These are phyloP conservation scores for Kondoa malvinella DNA, from an alignment of 768 basidiomycete species.

Conservation along the genomic window DNA sequence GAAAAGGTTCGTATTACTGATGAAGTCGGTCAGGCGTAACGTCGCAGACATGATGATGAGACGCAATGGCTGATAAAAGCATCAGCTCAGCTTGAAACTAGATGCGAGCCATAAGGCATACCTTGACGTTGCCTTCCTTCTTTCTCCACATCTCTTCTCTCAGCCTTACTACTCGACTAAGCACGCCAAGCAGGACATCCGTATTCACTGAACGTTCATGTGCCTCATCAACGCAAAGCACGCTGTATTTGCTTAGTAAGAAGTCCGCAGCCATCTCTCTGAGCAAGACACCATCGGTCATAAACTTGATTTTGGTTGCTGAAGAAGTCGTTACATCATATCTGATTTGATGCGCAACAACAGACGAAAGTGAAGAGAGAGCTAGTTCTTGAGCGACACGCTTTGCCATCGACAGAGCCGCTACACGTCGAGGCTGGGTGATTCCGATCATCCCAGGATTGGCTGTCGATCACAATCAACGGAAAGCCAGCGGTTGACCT, in stretches of 20 bases:
- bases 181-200: constrained; percentile 85
- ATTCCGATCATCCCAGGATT: constrained; percentile 97
- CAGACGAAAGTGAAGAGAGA: constrained; percentile 45
- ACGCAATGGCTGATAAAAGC: constrained; percentile 51
- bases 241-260: constrained; percentile 78
- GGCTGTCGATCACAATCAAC: no score
- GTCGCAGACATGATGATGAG: constrained; percentile 98
- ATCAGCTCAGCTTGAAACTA: not conserved
- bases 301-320: constrained; percentile 88
- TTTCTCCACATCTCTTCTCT: constrained; percentile 74
- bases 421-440: constrained; percentile 92
- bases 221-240: constrained; percentile 92
- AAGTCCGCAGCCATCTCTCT: constrained; percentile 86
- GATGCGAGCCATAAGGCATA: constrained; percentile 9
- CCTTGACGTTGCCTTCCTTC: constrained; percentile 51
- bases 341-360: constrained; percentile 90
- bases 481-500: not conserved
- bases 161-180: constrained; percentile 80
- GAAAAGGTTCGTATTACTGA: constrained; percentile 68
- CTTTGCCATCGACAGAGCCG: constrained; percentile 85
- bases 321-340: constrained; percentile 88
- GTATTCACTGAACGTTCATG: constrained; percentile 98
- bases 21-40: constrained; percentile 79
- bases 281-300: constrained; percentile 94
- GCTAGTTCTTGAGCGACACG: constrained; percentile 90